Percentiles rank a stretch among this genome's conserved stretches.
phyloP scores from a whole-genome alignment of 768 basidiomycete genomes.

The Rhodotorula taiwanensis region DNA sequence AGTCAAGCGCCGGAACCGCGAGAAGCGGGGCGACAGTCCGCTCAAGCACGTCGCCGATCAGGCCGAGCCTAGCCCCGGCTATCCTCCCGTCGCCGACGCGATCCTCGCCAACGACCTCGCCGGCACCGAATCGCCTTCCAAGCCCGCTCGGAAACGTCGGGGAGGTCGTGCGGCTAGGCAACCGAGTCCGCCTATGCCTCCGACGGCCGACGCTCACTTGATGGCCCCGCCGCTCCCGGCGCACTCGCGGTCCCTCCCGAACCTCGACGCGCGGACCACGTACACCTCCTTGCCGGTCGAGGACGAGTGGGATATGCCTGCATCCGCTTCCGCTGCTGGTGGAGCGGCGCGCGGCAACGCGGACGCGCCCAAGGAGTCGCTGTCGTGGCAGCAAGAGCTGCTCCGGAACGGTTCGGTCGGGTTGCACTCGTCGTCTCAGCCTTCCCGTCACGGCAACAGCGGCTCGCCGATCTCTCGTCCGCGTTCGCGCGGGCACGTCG shows the following conservation, averaged over 20 bases:
- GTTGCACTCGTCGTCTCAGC: neutral
- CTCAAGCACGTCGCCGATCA: neutral
- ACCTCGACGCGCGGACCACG: neutral
- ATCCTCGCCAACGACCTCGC: too few relatives aligned
- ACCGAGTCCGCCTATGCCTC: conserved; percentile 16
- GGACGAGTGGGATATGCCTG: conserved; percentile 31
- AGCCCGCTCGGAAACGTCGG: conserved; percentile 4
- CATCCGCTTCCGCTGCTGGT: neutral
- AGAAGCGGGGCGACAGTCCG: conserved; percentile 1
- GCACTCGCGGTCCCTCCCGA: conserved; percentile 25
- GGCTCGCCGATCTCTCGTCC: neutral
- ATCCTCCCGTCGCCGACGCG: neutral
- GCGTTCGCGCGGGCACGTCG: conserved; percentile 5
- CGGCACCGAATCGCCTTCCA: conserved; percentile 5
- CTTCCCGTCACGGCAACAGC: too few relatives aligned
- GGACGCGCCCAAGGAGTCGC: conserved; percentile 18
- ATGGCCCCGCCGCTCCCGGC: neutral
- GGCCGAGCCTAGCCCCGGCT: neutral
- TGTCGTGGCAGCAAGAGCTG: conserved; percentile 33
- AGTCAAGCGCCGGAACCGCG: neutral
- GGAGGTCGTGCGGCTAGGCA: conserved; percentile 15
- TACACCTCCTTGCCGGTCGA: conserved; percentile 1
- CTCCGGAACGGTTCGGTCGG: conserved; percentile 2
- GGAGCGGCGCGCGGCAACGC: too few relatives aligned
- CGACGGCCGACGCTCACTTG: neutral